Evolutionary conservation across 257 asterid genomes (phyloP), one percentile per base, ranked within the genome.

Genomic region (Eustoma russellianum): DNA sequence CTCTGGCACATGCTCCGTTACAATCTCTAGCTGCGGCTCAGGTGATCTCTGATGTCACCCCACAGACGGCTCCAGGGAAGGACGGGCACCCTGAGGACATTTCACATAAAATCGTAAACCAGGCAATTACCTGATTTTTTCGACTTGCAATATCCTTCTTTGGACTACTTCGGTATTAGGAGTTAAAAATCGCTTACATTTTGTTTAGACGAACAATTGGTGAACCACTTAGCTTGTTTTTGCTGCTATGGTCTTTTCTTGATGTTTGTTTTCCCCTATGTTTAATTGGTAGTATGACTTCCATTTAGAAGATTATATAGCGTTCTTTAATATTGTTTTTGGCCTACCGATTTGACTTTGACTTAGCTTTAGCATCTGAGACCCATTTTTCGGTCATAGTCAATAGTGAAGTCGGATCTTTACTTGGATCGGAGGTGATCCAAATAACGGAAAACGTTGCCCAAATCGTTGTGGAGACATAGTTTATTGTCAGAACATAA

Each of bases 71-170:
- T 64, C 60, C 77, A 11, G 30, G 52, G 43, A 79, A 66, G 62
- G 69, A 47, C 55, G 88, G 88, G 2, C 44, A 70, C 64, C 24
- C 78, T n/a, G 75, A 68, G 28, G 95, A 85, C 64, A 64, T 74
- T 14, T 76, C 78, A 56, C 81, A 70, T 61, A 85, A 85, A 70
- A 63, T 85, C 57, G 68, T 85, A 70, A 82, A 77, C 49, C 95
- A 85, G 95, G 95, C 75, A 68, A 53, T 60, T 56, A 10, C 47
- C n/a, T 8, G n/a, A 35, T 49, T 56, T 65, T 34, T 24, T 24
- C 30, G 30, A 24, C 30, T 24, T 24, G 30, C 30, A 24, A 24
- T 24, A 24, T 24, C 30, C 30, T 24, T 24, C 30, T 24, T 24
- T 24, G 30, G 30, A 24, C 3, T 24, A 4, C 30, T 24, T 24